Evolutionary conservation across 306 rosid genomes (phyloP).

Genomic region (Rubus idaeus): DNA sequence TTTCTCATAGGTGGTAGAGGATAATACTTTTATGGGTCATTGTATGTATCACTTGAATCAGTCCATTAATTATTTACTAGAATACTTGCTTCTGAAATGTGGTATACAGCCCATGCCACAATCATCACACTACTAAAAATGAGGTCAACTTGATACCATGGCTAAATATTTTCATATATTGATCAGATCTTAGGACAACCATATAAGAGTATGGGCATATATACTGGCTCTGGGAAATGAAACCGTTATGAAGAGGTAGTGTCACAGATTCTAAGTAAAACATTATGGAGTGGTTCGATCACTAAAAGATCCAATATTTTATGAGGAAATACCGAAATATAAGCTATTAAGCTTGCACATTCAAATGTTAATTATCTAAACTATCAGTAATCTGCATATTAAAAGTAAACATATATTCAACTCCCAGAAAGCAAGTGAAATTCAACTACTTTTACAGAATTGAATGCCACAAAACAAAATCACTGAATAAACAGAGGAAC

Average conservation of each 20-base stretch:
- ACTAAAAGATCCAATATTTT: not conserved
- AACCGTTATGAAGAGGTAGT: not conserved
- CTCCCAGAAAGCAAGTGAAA: constrained; percentile 1
- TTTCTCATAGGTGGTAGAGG: not conserved
- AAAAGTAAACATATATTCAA: not conserved
- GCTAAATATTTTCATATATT: not conserved
- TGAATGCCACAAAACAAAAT: constrained; percentile 5
- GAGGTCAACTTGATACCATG: constrained; percentile 5
- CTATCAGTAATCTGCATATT: not conserved
- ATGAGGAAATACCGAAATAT: not conserved
- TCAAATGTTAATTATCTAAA: not conserved
- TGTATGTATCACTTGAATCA: not conserved
- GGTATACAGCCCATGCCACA: not conserved
- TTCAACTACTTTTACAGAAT: not conserved
- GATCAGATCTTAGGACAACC: not conserved
- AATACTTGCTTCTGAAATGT: not conserved
- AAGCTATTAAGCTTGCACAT: not conserved
- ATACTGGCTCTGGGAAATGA: not conserved
- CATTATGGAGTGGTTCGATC: not conserved
- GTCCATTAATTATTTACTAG: not conserved
- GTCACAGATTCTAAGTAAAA: constrained; percentile 6
- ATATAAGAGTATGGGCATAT: not conserved
- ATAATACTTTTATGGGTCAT: not conserved
- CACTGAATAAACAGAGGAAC: not conserved
- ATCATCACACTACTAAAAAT: not conserved